Base-by-base conservation (phyloP, 2,329 filamentous ascomycete species). In the Botrytis elliptica region DNA sequence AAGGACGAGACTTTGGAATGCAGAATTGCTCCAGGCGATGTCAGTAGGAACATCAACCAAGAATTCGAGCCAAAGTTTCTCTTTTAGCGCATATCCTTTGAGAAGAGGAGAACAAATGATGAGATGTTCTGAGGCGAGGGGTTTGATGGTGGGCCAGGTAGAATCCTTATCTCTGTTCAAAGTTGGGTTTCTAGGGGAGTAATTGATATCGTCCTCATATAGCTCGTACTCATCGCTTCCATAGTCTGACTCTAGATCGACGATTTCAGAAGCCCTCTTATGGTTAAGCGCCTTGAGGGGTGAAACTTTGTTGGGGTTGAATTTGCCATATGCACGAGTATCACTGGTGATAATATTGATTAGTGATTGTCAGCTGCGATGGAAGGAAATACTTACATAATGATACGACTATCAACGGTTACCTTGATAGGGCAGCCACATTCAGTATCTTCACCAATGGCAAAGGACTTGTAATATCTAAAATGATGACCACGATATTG, bases 1-100 rank as follows among this genome's bases (percentile, higher is more conserved):
- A 38, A 88, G 82, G 16, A 88, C 86, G 4, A 88, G 84, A 4
- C 82, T 84, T 57, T 83, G 79, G 71, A 88, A 88, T 12, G 86
- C 86, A 49, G 83, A 79, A 75, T 86, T 86, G 16, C 40, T 63
- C 84, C 86, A 89, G 57, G 81, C 74, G 65, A 88, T 84, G 49
- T 85, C 83, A 3, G 75, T 73, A 8, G 87, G 80, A 20, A 83
- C 78, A 63, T 86, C 84, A 65, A 88, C 81, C 14, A 42, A 16
- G 20, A 63, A 63, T 42, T 63, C 25, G 25, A 63, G 38, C 60
- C 38, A 63, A 12, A 22, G 38, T 42, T 63, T 42, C 25, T 63
- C 9, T 25, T 29, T 63, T n/a, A 42, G 8, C 1, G 38, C 38
- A 29, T 42, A 63, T 14, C 60, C 60, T 63, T 42, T 63, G 36